A percentile compares a stretch with the other conserved stretches of the same genome.
Evolutionary conservation across 177 flowering plant genomes (phyloP).

Genomic region (Vitis hybrid): DNA sequence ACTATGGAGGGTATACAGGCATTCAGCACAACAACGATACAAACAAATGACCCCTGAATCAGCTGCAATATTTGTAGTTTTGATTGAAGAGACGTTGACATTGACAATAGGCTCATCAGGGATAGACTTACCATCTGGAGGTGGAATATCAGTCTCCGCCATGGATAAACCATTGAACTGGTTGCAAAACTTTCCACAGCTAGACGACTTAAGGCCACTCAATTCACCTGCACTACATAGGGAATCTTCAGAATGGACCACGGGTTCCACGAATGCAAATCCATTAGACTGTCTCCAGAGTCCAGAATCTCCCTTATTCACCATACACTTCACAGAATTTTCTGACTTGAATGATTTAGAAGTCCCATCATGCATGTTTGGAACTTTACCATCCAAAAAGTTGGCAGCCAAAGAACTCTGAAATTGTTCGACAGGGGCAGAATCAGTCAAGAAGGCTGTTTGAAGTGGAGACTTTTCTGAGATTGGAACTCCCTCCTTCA

Average conservation of each 20-base stretch:
- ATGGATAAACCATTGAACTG: conserved; percentile 21
- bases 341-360: conserved; percentile 18
- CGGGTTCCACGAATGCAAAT: conserved; percentile 17
- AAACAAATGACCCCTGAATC: conserved; percentile 39
- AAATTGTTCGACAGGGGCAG: conserved; percentile 11
- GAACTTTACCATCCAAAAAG: conserved; percentile 14
- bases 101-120: conserved; percentile 13
- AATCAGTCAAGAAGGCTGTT: conserved; percentile 13
- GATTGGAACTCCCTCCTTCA: conserved; percentile 9
- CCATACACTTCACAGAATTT: conserved; percentile 14
- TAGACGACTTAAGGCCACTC: conserved; percentile 12
- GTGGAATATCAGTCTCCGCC: conserved; percentile 12
- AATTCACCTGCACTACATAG: conserved; percentile 13
- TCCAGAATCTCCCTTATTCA: conserved; percentile 20
- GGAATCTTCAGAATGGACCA: conserved; percentile 22
- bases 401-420: conserved; percentile 14
- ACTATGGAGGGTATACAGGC: conserved; percentile 44
- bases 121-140: conserved; percentile 16
- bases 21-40: conserved; percentile 64
- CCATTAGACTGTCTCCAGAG: conserved; percentile 42
- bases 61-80: conserved; percentile 15
- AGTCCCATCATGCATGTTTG: conserved; percentile 18
- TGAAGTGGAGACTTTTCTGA: conserved; percentile 21
- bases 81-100: conserved; percentile 12
- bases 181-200: conserved; percentile 5